Conservation (phyloP, 2,329 filamentous ascomycete genomes). For the Neonectria hederae region DNA sequence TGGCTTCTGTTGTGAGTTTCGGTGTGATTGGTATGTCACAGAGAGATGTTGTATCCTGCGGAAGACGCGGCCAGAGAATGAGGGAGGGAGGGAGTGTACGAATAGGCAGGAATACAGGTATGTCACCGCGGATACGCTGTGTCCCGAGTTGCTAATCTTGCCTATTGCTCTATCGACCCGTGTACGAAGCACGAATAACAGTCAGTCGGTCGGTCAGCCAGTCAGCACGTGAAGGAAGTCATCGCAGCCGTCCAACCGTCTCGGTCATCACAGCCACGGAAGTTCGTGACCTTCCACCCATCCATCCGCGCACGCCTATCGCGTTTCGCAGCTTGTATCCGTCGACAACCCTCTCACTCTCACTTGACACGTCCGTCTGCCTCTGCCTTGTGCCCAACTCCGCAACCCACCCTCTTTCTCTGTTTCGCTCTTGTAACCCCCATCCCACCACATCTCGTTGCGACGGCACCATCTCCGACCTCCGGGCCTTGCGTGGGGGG, state of each 20-base stretch:
- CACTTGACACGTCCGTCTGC: neutral
- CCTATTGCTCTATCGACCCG: neutral
- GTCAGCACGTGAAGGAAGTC: neutral
- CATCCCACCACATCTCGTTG: constrained; percentile 9
- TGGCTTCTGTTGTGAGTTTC: neutral
- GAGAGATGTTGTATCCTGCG: neutral
- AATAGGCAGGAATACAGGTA: neutral
- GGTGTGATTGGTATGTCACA: neutral
- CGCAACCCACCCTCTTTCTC: neutral
- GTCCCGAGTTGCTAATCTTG: neutral
- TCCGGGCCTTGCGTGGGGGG: constrained; percentile 1
- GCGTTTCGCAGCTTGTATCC: neutral
- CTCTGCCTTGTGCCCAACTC: neutral
- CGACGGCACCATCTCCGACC: neutral
- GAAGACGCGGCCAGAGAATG: neutral
- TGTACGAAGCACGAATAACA: neutral
- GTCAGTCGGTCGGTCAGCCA: neutral
- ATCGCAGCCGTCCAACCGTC: neutral
- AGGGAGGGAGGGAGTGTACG: neutral
- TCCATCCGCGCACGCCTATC: neutral
- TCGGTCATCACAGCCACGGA: neutral
- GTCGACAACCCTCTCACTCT: neutral
- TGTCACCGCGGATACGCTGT: neutral
- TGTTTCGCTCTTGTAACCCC: neutral
- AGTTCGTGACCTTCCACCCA: neutral